A percentile compares a stretch with the other conserved stretches of the same genome.
phyloP scores from a whole-genome alignment of 2,329 filamentous ascomycete genomes.

The Fusarium oligoseptatum region DNA sequence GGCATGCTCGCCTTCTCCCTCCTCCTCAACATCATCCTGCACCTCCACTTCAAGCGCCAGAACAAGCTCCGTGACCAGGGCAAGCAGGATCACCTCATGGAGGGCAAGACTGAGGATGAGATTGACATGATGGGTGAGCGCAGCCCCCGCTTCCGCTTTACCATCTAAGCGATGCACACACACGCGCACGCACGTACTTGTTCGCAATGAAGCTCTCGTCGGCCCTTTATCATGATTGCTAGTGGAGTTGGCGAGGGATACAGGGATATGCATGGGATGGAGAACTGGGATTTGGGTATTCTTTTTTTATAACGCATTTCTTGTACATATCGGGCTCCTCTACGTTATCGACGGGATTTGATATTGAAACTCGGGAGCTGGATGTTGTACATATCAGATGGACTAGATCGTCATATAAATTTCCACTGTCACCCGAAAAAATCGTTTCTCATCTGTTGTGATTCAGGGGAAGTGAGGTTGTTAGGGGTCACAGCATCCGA shows the following conservation, averaged over 20 bases:
- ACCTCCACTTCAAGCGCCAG: constrained; percentile 48
- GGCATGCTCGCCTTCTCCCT: constrained; percentile 58
- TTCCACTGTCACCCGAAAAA: not conserved
- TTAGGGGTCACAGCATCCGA: not conserved
- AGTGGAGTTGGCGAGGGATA: constrained; percentile 5
- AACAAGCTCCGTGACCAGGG: constrained; percentile 55
- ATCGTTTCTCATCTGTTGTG: not conserved
- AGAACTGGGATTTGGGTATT: constrained; percentile 7
- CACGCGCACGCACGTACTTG: not conserved
- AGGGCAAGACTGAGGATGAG: constrained; percentile 57
- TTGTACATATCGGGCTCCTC: constrained; percentile 9
- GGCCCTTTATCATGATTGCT: constrained; percentile 2
- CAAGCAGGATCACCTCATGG: constrained; percentile 55
- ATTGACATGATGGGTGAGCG: constrained; percentile 59
- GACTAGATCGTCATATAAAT: constrained; percentile 5
- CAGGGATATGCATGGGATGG: not conserved
- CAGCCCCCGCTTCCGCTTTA: constrained; percentile 51
- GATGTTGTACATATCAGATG: constrained; percentile 5
- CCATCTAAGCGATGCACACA: constrained; percentile 22
- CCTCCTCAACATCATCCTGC: constrained; percentile 45
- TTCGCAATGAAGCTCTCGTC: not conserved
- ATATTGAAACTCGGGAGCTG: constrained; percentile 5
- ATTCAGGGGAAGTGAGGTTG: not conserved
- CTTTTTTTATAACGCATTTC: constrained; percentile 1
- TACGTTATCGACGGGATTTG: constrained; percentile 7